Percentiles rank a stretch among this genome's conserved stretches.
These are phyloP conservation scores for Stagonosporopsis vannaccii DNA, from an alignment of 2,329 filamentous ascomycete species.

Conservation along the genomic window DNA sequence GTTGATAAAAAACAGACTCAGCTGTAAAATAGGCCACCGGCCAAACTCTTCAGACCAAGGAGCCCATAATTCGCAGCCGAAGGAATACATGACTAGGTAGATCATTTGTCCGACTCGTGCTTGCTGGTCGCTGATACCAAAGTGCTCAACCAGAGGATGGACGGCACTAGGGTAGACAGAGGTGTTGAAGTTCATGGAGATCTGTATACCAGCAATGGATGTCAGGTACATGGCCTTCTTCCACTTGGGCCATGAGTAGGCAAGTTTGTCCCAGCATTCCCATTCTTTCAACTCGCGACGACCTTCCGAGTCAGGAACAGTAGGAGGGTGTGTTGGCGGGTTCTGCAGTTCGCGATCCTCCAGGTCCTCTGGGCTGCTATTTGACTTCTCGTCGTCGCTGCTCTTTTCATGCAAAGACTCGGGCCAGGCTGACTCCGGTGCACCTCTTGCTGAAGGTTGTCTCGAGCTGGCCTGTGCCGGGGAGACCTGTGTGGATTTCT, in stretches of 20 bases:
- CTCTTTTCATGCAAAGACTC: slow-evolving; percentile 18
- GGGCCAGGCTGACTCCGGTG: slow-evolving; percentile 4
- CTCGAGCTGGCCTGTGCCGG: slow-evolving; percentile 10
- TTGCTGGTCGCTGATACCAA: slow-evolving; percentile 50
- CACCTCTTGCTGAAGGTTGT: slow-evolving; percentile 9
- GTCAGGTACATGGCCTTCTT: slow-evolving; percentile 61
- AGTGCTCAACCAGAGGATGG: slow-evolving; percentile 64
- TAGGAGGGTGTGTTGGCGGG: slow-evolving; percentile 14
- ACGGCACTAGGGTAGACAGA: slow-evolving; percentile 63
- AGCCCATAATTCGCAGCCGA: slow-evolving; percentile 86
- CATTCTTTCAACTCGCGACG: slow-evolving; percentile 45
- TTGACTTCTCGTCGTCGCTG: slow-evolving; percentile 24
- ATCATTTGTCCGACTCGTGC: slow-evolving; percentile 36
- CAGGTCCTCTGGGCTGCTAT: slow-evolving; percentile 13
- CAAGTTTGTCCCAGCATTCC: slow-evolving; percentile 57
- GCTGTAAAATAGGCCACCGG: slow-evolving; percentile 61
- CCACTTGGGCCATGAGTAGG: slow-evolving; percentile 54
- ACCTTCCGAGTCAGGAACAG: slow-evolving; percentile 21
- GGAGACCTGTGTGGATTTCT: slow-evolving; percentile 19
- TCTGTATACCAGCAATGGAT: slow-evolving; percentile 62
- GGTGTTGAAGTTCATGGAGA: slow-evolving; percentile 65
- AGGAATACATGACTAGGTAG: slow-evolving; percentile 80
- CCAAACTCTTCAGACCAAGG: slow-evolving; percentile 79
- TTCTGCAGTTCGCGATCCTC: slow-evolving; percentile 9
- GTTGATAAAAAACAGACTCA: slow-evolving; percentile 68